Conservation (phyloP, 306 rosid genomes). For the Citrullus colocynthis region DNA sequence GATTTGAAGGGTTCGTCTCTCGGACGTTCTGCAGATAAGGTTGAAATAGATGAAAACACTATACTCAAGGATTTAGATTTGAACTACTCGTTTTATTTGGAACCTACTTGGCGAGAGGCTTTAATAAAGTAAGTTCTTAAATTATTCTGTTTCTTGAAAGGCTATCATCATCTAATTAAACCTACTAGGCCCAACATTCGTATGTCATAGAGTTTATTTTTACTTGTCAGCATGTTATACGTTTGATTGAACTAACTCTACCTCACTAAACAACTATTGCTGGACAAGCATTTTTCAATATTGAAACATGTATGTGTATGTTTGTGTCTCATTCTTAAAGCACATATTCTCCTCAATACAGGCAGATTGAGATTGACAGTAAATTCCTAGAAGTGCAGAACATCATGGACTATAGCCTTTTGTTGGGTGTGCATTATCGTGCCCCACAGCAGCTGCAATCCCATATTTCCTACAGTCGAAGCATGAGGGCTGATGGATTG, state of each 20-base stretch:
- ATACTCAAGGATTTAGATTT: conserved; percentile 95
- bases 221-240: background rate
- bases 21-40: conserved; percentile 93
- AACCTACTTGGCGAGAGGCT: conserved; percentile 88
- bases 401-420: conserved; percentile 97
- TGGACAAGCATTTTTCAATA: background rate
- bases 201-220: background rate
- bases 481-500: conserved; percentile 51
- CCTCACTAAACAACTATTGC: background rate
- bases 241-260: background rate
- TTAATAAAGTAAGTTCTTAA: conserved; percentile 53
- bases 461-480: conserved; percentile 23
- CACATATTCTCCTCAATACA: conserved; percentile 18
- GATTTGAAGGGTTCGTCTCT: conserved; percentile 96
- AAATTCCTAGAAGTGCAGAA: conserved; percentile 77
- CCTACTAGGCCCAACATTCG: background rate
- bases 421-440: conserved; percentile 93
- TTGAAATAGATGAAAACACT: conserved; percentile 95
- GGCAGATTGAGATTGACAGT: conserved; percentile 91
- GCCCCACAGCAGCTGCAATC: conserved; percentile 80
- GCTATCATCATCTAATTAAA: background rate
- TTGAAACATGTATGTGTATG: background rate
- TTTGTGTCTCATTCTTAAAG: background rate
- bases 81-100: conserved; percentile 74
- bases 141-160: background rate